Percentiles rank a stretch among this genome's conserved stretches.
Conservation (phyloP, 345 rosid genomes). For the Salix suchowensis region DNA sequence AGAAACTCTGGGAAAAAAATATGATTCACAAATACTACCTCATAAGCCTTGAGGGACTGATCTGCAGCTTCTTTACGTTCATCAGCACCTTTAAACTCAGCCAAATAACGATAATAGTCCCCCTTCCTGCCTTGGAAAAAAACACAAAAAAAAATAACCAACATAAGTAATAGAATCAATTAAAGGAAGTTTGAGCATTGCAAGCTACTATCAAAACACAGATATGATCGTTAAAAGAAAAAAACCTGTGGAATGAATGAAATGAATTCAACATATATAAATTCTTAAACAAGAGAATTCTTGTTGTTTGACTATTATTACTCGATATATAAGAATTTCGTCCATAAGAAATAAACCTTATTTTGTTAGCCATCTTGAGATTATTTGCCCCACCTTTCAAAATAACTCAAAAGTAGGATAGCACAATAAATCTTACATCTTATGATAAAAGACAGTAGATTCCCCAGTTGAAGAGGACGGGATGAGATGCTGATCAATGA, state of each 20-base stretch:
- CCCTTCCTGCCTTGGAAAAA: conserved; percentile 40
- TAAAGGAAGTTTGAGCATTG: neutral
- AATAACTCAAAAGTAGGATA: neutral
- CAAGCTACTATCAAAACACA: neutral
- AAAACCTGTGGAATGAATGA: neutral
- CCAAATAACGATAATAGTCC: conserved; percentile 50
- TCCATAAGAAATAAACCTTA: neutral
- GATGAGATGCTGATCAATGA: conserved; percentile 59
- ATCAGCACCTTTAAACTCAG: conserved; percentile 42
- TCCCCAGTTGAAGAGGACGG: conserved; percentile 71
- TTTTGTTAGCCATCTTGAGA: neutral
- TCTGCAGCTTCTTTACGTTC: conserved; percentile 56
- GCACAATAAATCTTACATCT: conserved; percentile 44
- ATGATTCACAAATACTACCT: conserved; percentile 21
- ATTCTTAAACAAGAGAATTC: neutral
- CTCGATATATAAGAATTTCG: neutral
- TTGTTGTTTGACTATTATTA: neutral
- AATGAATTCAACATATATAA: neutral
- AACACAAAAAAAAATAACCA: neutral
- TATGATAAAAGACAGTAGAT: conserved; percentile 74
- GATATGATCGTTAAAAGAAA: neutral
- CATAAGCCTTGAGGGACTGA: conserved; percentile 53
- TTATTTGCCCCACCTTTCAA: neutral
- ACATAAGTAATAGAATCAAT: neutral
- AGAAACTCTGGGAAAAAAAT: neutral